phyloP scores from a whole-genome alignment of 345 rosid species.

The Hevea brasiliensis region DNA sequence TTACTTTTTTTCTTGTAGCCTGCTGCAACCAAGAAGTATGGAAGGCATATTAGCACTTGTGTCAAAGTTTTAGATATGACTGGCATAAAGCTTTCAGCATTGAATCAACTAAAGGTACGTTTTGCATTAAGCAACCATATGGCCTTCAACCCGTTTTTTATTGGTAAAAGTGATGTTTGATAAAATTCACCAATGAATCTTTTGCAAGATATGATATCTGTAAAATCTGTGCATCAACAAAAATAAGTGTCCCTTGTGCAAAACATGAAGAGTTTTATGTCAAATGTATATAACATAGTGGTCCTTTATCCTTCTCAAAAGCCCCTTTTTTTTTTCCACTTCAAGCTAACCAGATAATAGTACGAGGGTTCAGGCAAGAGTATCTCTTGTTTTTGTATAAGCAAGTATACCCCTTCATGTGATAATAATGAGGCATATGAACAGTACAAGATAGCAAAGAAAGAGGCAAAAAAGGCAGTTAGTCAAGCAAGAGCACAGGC shows the following conservation, averaged over 20 bases:
- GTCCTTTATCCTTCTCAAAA: not conserved
- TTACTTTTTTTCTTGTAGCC: constrained; percentile 24
- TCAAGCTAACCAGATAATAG: not conserved
- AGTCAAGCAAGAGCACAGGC: too few species aligned
- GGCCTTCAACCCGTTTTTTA: not conserved
- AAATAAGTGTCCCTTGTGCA: not conserved
- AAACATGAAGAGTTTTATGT: not conserved
- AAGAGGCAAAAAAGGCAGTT: too few species aligned
- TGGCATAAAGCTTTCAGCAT: constrained; percentile 84
- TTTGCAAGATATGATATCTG: not conserved
- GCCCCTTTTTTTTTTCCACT: not conserved
- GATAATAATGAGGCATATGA: too few species aligned
- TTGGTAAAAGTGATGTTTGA: not conserved
- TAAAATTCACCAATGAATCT: not conserved
- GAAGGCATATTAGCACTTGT: constrained; percentile 81
- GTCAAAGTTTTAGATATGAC: constrained; percentile 90
- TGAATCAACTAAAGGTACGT: constrained; percentile 77
- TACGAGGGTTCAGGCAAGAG: not conserved
- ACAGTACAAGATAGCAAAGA: too few species aligned
- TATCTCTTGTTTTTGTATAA: not conserved
- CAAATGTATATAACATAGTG: not conserved
- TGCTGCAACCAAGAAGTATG: constrained; percentile 63
- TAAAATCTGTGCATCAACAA: not conserved
- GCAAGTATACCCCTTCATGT: not conserved
- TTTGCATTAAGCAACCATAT: not conserved